phyloP scores from a whole-genome alignment of 2,329 filamentous ascomycete species.

The Trichoderma koningii region DNA sequence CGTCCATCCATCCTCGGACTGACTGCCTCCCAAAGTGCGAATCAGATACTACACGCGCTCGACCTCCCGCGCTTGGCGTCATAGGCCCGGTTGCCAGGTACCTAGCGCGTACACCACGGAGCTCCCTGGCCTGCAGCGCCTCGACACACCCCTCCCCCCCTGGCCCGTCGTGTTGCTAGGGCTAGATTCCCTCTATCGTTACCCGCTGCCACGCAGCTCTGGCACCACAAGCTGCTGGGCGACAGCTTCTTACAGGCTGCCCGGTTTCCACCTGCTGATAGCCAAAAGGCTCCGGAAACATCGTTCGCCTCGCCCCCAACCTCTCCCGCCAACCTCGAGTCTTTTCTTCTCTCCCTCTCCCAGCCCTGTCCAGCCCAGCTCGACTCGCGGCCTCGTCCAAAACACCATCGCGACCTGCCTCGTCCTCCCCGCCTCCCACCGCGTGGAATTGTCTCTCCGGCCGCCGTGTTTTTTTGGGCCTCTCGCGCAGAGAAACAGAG shows the following conservation, averaged over 20 bases:
- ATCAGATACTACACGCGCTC: not conserved
- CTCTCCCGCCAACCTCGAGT: constrained; percentile 32
- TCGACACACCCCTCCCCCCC: constrained; percentile 16
- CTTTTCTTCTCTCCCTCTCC: constrained; percentile 31
- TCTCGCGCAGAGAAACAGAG: not conserved
- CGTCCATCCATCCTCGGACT: no score
- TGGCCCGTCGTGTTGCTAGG: constrained; percentile 12
- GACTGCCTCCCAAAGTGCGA: no score
- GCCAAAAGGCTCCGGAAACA: constrained; percentile 34
- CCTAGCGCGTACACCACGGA: constrained; percentile 1
- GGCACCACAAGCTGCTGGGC: constrained; percentile 23
- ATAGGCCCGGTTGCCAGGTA: not conserved
- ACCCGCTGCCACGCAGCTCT: constrained; percentile 25
- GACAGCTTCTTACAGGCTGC: constrained; percentile 22
- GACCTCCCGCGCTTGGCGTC: constrained; percentile 8
- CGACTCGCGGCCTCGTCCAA: constrained; percentile 25
- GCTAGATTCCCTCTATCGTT: constrained; percentile 13
- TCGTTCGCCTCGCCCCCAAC: constrained; percentile 34
- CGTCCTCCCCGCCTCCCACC: constrained; percentile 29
- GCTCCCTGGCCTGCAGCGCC: constrained; percentile 9
- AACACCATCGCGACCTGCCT: constrained; percentile 37
- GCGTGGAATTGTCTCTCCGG: constrained; percentile 37
- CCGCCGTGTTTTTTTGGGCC: constrained; percentile 27
- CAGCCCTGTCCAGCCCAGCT: constrained; percentile 21
- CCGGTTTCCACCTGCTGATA: constrained; percentile 27